Base-by-base conservation (phyloP, 1,284 basidiomycete genomes). In the Phlebopus sp. region DNA sequence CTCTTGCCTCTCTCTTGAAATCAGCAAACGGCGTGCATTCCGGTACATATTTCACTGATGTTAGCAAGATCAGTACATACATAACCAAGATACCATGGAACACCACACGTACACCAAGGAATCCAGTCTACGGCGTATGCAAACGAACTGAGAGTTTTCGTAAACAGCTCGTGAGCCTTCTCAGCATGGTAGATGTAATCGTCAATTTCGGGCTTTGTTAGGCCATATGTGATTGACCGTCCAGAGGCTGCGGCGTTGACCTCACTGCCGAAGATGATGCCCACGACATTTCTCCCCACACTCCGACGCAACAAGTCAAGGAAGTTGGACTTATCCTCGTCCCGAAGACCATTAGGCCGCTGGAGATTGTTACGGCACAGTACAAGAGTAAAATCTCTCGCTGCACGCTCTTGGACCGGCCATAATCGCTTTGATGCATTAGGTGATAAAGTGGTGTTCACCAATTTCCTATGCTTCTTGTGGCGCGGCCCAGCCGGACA, bases 11-110 rank as follows among this genome's bases (percentile, higher is more conserved):
- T 5, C 50, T 50, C 44, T 69, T 60, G 55, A 69, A 71, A 1
- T 51, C 53, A 1, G 67, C 58, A 3, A 68, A 68, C 4, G 70
- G 70, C 30, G 70, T 56, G 68, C 68, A 72, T 5, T 51, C 42
- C 0, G 70, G 69, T 3, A 71, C 18, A 21, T 17, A 37, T n/a
- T 37, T 17, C 19, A 37, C 35, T 29, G 27, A 29, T 9, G 27
- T 29, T 23, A 6, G 6, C 21, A 8, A 29, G 2, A 11, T 29
- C 8, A 29, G 27, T 9, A 29, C 27, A 29, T n/a, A n/a, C 27
- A 29, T 6, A 23, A 29, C 2, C 27, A 9, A 29, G 27, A 5
- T 29, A 29, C 27, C 4, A 9, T 29, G 4, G 27, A 29, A 8
- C 27, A 29, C 2, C 27, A 29, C 2, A 11, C 27, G 27, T 29